Evolutionary conservation across 352 stramenopile genomes (phyloP).

Genomic region (Phytopythium boreale): DNA sequence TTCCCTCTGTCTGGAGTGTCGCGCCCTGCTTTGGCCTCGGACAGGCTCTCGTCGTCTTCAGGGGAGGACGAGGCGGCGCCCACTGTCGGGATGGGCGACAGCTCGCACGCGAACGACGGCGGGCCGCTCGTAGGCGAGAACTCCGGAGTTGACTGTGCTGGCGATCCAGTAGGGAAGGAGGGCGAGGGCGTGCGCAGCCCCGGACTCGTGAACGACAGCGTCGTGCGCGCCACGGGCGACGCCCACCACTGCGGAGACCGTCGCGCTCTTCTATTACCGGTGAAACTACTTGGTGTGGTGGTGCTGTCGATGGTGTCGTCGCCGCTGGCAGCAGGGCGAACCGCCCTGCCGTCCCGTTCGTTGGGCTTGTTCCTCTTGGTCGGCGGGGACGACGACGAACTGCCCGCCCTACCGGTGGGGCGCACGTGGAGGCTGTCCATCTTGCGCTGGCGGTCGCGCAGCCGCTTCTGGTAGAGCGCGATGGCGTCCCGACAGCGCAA

Average conservation of each 20-base stretch:
- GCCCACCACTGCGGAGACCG: conserved; percentile 25
- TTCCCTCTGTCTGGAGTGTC: conserved; percentile 15
- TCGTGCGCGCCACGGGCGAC: conserved; percentile 14
- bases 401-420: neutral
- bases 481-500: conserved; percentile 40
- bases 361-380: conserved; percentile 7
- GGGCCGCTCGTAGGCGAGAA: neutral
- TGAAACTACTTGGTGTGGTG: too few species aligned
- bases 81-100: conserved; percentile 47
- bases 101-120: conserved; percentile 25
- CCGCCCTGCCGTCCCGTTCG: conserved; percentile 13
- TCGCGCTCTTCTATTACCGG: neutral
- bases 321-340: neutral
- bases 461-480: conserved; percentile 26
- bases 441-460: conserved; percentile 39
- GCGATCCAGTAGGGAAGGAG: neutral
- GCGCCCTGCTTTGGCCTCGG: neutral
- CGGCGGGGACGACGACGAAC: conserved; percentile 9
- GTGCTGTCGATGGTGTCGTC: too few species aligned
- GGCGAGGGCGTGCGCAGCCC: conserved; percentile 6
- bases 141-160: neutral
- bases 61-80: too few species aligned
- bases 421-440: conserved; percentile 32
- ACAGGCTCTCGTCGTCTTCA: neutral
- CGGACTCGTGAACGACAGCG: conserved; percentile 1